phyloP scores from a whole-genome alignment of 441 rosid genomes.

The Arabidopsis hybrid region DNA sequence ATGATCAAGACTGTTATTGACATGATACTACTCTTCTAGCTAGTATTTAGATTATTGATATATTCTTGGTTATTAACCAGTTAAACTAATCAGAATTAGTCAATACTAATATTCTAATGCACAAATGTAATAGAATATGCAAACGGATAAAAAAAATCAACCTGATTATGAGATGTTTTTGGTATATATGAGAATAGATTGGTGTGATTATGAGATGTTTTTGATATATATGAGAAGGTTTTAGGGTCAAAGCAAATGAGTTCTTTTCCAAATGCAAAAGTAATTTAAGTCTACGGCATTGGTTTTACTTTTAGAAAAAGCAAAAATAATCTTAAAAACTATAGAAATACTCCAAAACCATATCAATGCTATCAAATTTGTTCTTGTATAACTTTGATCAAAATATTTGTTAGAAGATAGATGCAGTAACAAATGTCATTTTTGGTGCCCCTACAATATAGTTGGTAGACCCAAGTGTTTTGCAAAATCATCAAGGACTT shows the following conservation, averaged over 20 bases:
- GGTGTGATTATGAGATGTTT: neutral
- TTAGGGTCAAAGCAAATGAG: no score
- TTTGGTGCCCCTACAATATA: conserved; percentile 7
- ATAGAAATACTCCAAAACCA: neutral
- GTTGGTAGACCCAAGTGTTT: conserved; percentile 20
- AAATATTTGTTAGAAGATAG: neutral
- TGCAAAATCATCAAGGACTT: conserved; percentile 14
- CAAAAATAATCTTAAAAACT: no score
- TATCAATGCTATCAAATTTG: neutral
- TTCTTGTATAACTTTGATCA: neutral
- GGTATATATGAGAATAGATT: neutral
- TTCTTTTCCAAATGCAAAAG: no score
- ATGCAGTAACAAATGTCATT: neutral
- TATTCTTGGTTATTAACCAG: neutral
- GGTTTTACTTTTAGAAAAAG: neutral
- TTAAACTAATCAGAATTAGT: neutral
- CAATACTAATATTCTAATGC: neutral
- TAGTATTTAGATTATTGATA: neutral
- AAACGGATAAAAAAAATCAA: neutral
- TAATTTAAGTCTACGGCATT: neutral
- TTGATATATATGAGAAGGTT: no score
- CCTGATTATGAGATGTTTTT: neutral
- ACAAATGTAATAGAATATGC: neutral
- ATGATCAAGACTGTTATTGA: conserved; percentile 30
- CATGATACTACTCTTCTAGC: neutral